Evolutionary conservation across 768 basidiomycete genomes (phyloP).

Genomic region (Tulasnella calospora): DNA sequence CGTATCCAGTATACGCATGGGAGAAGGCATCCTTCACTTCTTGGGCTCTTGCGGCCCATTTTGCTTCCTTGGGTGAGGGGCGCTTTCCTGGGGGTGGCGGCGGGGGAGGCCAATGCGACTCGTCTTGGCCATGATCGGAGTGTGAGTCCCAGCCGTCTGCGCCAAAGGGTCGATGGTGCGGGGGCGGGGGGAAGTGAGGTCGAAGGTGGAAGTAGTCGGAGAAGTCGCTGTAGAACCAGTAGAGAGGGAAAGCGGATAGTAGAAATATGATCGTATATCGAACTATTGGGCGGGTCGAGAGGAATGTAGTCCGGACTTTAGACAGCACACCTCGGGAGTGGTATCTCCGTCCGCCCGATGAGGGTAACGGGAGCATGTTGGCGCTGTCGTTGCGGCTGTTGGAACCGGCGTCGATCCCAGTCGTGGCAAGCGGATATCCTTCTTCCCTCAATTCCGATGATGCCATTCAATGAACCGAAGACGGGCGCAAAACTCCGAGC

Average conservation of each 20-base stretch:
- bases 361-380: background rate
- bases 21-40: slow-evolving; percentile 31
- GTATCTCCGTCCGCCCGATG: background rate
- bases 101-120: background rate
- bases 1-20: slow-evolving; percentile 31
- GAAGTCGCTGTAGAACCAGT: background rate
- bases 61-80: background rate
- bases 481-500: background rate
- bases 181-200: slow-evolving; percentile 6
- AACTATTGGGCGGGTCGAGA: background rate
- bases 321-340: background rate
- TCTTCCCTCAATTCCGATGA: slow-evolving; percentile 2
- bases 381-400: background rate
- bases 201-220: background rate
- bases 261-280: slow-evolving; percentile 10
- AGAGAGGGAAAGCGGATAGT: background rate
- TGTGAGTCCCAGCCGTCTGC: background rate
- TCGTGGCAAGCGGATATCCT: slow-evolving; percentile 16
- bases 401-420: background rate
- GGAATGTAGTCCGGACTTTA: slow-evolving; percentile 1
- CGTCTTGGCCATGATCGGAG: background rate
- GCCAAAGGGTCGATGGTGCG: background rate
- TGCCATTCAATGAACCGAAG: background rate
- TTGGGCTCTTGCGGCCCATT: slow-evolving; percentile 28
- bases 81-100: background rate